Conservation (phyloP, 1,284 basidiomycete genomes). For the Fomitopsis betulina region DNA sequence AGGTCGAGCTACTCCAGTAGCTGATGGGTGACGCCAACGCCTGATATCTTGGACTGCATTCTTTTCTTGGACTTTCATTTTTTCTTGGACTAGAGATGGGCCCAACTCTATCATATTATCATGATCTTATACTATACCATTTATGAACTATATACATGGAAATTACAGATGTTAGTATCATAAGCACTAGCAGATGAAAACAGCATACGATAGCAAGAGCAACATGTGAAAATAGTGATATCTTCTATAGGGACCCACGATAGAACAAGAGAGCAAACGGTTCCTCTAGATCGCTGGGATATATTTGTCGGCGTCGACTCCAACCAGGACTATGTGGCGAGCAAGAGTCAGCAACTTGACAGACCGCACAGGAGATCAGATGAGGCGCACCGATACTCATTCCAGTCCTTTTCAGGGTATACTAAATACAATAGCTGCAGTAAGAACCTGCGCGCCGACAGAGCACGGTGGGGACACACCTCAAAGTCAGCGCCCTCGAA, state of each 20-base stretch:
- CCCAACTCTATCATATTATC: too few relatives aligned
- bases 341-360: neutral
- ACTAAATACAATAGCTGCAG: slow-evolving; percentile 3
- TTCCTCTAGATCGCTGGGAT: neutral
- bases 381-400: slow-evolving; percentile 15
- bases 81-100: too few relatives aligned
- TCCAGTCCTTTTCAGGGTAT: slow-evolving; percentile 13
- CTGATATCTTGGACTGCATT: too few relatives aligned
- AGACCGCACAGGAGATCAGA: neutral
- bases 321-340: neutral
- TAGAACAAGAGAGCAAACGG: neutral
- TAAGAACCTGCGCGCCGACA: neutral
- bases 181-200: neutral
- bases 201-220: neutral
- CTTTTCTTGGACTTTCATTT: too few relatives aligned
- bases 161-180: neutral
- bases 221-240: neutral
- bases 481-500: slow-evolving; percentile 49
- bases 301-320: neutral
- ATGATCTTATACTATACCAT: too few relatives aligned
- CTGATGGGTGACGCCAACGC: too few relatives aligned
- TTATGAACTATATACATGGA: neutral
- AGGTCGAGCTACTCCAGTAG: neutral
- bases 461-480: slow-evolving; percentile 30
- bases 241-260: neutral